Percentiles rank a stretch among this genome's conserved stretches.
These are phyloP conservation scores for Cylindrotheca closterium DNA, from an alignment of 108 stramenopile species.

Conservation along the genomic window DNA sequence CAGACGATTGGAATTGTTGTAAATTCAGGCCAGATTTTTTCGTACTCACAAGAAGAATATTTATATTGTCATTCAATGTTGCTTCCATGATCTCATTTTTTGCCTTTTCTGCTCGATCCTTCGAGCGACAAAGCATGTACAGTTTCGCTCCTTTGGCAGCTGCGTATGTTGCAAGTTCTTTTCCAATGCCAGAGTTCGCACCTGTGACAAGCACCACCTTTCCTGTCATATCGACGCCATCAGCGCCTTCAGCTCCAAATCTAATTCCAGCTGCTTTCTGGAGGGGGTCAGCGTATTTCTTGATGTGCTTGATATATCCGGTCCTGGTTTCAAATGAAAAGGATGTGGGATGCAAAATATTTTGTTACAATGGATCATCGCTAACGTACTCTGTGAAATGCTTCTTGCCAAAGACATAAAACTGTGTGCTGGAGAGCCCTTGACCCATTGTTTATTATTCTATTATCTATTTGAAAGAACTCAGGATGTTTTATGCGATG, in stretches of 20 bases:
- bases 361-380: neutral
- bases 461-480: neutral
- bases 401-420: constrained; percentile 68
- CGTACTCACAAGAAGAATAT: constrained; percentile 51
- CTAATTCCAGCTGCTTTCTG: constrained; percentile 51
- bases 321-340: constrained; percentile 27
- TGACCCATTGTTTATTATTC: constrained; percentile 36
- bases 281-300: constrained; percentile 62
- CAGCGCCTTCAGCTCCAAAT: constrained; percentile 33
- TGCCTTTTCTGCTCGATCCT: constrained; percentile 82
- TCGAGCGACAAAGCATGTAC: constrained; percentile 89
- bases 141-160: constrained; percentile 83
- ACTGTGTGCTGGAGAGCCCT: constrained; percentile 63
- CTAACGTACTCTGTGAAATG: constrained; percentile 66
- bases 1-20: neutral
- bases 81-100: constrained; percentile 60
- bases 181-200: constrained; percentile 89
- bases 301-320: constrained; percentile 66
- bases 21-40: neutral
- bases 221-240: constrained; percentile 67
- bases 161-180: constrained; percentile 80
- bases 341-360: constrained; percentile 6
- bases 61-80: constrained; percentile 61
- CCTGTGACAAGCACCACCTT: constrained; percentile 78
- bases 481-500: too few relatives aligned